Percentiles rank a stretch among this genome's conserved stretches.
Evolutionary conservation across 352 stramenopile genomes (phyloP).

Genomic region (Globisporangium barbulae): DNA sequence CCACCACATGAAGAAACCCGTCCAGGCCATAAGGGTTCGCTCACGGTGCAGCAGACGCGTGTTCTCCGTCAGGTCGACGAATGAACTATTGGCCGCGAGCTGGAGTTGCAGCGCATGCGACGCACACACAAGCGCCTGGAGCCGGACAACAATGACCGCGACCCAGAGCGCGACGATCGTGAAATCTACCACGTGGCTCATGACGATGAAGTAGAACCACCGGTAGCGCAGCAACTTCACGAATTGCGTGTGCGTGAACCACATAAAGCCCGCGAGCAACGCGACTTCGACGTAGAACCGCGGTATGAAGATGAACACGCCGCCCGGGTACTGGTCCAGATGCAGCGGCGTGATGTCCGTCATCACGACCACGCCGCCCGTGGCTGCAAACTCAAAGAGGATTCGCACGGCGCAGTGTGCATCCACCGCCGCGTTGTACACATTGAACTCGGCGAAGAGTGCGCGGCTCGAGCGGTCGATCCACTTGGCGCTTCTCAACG

Average conservation of each 20-base stretch:
- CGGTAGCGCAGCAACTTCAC: conserved; percentile 55
- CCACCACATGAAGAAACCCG: conserved; percentile 59
- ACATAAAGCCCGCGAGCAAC: conserved; percentile 36
- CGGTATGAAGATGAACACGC: conserved; percentile 36
- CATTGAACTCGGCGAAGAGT: conserved; percentile 59
- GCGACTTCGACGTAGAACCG: conserved; percentile 52
- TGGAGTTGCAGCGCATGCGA: conserved; percentile 37
- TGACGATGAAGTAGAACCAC: conserved; percentile 60
- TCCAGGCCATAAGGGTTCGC: conserved; percentile 30
- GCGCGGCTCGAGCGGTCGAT: conserved; percentile 44
- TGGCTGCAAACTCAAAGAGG: conserved; percentile 52
- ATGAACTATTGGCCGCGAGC: conserved; percentile 29
- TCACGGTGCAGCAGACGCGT: conserved; percentile 33
- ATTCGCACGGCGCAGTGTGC: conserved; percentile 47
- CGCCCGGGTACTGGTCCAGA: conserved; percentile 43
- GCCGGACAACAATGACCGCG: conserved; percentile 28
- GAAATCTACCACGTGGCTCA: conserved; percentile 50
- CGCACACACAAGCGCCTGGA: conserved; percentile 27
- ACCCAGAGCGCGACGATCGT: conserved; percentile 43
- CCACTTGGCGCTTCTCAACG: conserved; percentile 39
- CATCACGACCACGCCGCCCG: conserved; percentile 32
- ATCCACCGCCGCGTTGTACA: conserved; percentile 56
- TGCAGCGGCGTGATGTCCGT: conserved; percentile 34
- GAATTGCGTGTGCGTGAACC: conserved; percentile 45
- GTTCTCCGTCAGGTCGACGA: conserved; percentile 32